Conservation (phyloP, 192 early-diverging fungal genomes). For the Phlyctochytrium arcticum region DNA sequence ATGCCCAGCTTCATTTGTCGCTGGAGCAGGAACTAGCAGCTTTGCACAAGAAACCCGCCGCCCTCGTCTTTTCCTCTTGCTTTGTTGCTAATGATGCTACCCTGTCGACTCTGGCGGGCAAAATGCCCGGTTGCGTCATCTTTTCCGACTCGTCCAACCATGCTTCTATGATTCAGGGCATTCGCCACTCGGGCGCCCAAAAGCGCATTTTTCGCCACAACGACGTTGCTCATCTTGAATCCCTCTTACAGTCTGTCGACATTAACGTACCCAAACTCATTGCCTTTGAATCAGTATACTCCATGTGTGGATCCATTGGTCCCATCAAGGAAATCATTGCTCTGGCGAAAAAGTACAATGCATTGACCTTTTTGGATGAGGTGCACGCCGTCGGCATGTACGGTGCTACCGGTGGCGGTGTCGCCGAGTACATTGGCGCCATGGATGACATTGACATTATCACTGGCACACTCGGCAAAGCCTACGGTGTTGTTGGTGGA, state of each 20-base stretch:
- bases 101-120: constrained; percentile 80
- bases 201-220: constrained; percentile 95
- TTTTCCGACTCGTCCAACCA: constrained; percentile 94
- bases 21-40: constrained; percentile 88
- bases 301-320: constrained; percentile 93
- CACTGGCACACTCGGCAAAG: constrained; percentile 96
- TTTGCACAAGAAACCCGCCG: constrained; percentile 87
- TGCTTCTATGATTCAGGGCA: constrained; percentile 99
- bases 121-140: constrained; percentile 89
- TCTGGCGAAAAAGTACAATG: constrained; percentile 91
- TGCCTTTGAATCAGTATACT: constrained; percentile 96
- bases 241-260: constrained; percentile 72
- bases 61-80: constrained; percentile 94
- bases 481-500: constrained; percentile 94
- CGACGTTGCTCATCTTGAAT: constrained; percentile 84
- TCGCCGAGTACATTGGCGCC: constrained; percentile 89
- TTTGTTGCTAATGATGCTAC: constrained; percentile 98
- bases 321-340: constrained; percentile 85
- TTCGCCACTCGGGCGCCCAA: constrained; percentile 80
- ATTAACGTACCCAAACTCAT: constrained; percentile 88
- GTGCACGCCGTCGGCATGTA: constrained; percentile 99
- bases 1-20: constrained; percentile 88
- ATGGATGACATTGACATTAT: constrained; percentile 92
- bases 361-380: constrained; percentile 95
- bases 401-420: constrained; percentile 86